Evolutionary conservation across 345 rosid species (phyloP), one percentile per base, ranked within the genome.

Genomic region (Balakata baccata): DNA sequence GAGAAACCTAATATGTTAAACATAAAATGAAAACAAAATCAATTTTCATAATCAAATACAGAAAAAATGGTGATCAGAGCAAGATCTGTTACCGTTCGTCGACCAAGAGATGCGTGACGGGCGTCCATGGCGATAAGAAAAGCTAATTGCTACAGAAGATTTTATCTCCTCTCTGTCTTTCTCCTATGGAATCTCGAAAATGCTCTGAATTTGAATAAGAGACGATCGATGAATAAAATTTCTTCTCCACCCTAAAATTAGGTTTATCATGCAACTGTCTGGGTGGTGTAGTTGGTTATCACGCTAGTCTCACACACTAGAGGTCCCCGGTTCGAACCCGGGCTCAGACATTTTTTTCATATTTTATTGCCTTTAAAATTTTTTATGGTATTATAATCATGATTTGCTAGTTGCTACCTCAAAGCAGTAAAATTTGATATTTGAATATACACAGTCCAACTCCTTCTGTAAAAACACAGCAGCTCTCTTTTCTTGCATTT

Each of bases 101-200:
- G 98, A 66, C 97, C 99, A 9, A 92, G 87, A 41, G 98, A 84
- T 65, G 99, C 96, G 68, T 92, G 99, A 62, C 74, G 96, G 69
- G 89, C 62, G 34, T 88, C 89, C 99, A 89, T 91, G 66, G 69
- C 77, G 12, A 37, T 3, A 54, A 68, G 62, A 67, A 29, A 18
- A 39, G 58, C 23, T 22, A 70, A 54, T 64, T 6, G 57, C 65
- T 22, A 60, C 29, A 20, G 29, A 46, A 7, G 13, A n/a, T 3
- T 9, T 11, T 56, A 22, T 29, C 70, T 18, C 54, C 18, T 66
- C n/a, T 67, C 47, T 43, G 53, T 41, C 41, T 43, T 16, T 51
- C 18, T 14, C 20, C 41, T 12, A 11, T 43, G 18, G 11, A 7
- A 38, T 3, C n/a, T 51, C 12, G 51, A 69, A 57, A 25, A 61